Conservation (phyloP, 352 stramenopile genomes). For the Phytophthora uliginosa region DNA sequence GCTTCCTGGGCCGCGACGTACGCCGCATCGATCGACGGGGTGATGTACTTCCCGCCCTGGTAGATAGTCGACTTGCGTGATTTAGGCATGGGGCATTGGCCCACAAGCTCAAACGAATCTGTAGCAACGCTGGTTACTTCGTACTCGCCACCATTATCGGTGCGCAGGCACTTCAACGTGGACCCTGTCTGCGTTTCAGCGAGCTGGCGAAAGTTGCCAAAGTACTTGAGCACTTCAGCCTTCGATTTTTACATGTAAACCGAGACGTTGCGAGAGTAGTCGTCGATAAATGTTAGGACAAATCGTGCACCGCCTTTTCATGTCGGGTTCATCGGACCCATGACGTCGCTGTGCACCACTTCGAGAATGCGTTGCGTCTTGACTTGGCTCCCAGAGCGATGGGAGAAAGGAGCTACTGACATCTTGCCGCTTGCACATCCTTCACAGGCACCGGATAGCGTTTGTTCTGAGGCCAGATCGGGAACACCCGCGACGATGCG, state of each 20-base stretch:
- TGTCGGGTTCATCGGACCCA: conserved; percentile 14
- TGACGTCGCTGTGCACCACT: conserved; percentile 28
- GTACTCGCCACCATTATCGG: conserved; percentile 24
- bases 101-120: too few relatives aligned
- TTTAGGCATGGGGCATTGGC: too few relatives aligned
- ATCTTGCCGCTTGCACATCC: conserved; percentile 35
- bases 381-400: conserved; percentile 15
- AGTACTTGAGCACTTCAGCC: conserved; percentile 10
- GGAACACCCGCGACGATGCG: conserved; percentile 2
- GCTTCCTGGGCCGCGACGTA: too few relatives aligned
- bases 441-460: conserved; percentile 13
- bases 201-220: conserved; percentile 2
- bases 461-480: background rate
- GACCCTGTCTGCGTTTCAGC: conserved; percentile 10
- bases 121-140: too few relatives aligned
- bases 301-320: conserved; percentile 16
- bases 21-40: too few relatives aligned
- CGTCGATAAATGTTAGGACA: conserved; percentile 36
- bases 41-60: too few relatives aligned
- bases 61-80: too few relatives aligned
- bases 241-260: conserved; percentile 16
- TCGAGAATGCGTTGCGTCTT: conserved; percentile 14
- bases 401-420: background rate
- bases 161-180: conserved; percentile 14
- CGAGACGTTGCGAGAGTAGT: conserved; percentile 18